Conservation (phyloP, 768 basidiomycete genomes). For the Termitomyces sp. region DNA sequence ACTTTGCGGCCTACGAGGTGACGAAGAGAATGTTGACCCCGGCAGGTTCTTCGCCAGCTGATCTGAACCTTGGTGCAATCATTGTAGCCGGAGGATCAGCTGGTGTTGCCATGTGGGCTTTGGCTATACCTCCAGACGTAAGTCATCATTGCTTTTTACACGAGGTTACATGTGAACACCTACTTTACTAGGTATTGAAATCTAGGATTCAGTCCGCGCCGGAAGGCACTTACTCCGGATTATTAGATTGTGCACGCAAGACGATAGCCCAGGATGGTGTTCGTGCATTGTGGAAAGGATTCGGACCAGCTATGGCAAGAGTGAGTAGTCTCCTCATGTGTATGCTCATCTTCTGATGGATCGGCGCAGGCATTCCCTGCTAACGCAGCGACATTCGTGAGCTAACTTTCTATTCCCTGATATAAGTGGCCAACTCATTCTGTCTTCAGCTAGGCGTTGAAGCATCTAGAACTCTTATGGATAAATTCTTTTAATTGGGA, state of each 20-base stretch:
- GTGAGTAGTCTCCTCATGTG: slow-evolving; percentile 35
- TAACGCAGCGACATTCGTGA: slow-evolving; percentile 90
- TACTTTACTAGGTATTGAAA: slow-evolving; percentile 73
- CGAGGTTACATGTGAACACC: neutral
- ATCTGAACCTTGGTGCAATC: slow-evolving; percentile 81
- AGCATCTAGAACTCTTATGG: slow-evolving; percentile 78
- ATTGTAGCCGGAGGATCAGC: slow-evolving; percentile 92
- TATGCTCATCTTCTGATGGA: neutral
- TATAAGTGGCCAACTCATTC: slow-evolving; percentile 10
- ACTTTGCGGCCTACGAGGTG: slow-evolving; percentile 96
- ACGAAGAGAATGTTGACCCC: slow-evolving; percentile 86
- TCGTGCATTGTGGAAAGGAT: slow-evolving; percentile 90
- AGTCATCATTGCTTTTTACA: neutral
- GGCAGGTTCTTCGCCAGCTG: slow-evolving; percentile 68
- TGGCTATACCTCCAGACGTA: slow-evolving; percentile 97
- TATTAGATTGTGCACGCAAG: slow-evolving; percentile 89
- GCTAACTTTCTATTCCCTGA: slow-evolving; percentile 23
- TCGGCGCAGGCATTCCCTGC: slow-evolving; percentile 82
- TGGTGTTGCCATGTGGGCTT: slow-evolving; percentile 96
- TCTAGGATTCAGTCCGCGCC: slow-evolving; percentile 95
- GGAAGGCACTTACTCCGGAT: slow-evolving; percentile 93
- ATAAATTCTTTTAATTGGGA: slow-evolving; percentile 46
- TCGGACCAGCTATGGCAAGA: slow-evolving; percentile 94
- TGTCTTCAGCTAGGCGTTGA: slow-evolving; percentile 81
- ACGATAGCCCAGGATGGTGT: slow-evolving; percentile 88